A percentile compares a stretch with the other conserved stretches of the same genome.
These are phyloP conservation scores for Fusarium poae DNA, from an alignment of 2,329 filamentous ascomycete species.

Conservation along the genomic window DNA sequence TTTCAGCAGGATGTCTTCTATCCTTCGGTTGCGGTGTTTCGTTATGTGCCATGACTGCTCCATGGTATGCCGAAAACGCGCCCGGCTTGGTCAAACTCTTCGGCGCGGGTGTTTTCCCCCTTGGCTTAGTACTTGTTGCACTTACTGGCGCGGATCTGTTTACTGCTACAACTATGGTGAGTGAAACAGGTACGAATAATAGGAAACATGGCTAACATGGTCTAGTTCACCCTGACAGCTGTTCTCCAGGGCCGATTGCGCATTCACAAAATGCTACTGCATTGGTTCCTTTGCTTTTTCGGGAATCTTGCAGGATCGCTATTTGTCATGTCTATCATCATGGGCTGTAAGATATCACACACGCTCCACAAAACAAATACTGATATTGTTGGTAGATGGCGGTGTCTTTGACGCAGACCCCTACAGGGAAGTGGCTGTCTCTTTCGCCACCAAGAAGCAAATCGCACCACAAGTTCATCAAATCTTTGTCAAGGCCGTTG, in stretches of 20 bases:
- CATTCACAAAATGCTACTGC: constrained; percentile 45
- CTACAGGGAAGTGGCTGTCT: constrained; percentile 59
- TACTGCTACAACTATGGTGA: constrained; percentile 43
- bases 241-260: constrained; percentile 40
- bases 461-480: constrained; percentile 63
- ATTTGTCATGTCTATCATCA: constrained; percentile 62
- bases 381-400: constrained; percentile 53
- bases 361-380: accelerated
- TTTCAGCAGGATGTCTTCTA: constrained; percentile 42
- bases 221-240: constrained; percentile 43
- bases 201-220: background rate
- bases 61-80: constrained; percentile 45
- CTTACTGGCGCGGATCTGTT: constrained; percentile 44
- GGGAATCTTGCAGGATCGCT: constrained; percentile 63
- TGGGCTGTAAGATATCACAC: constrained; percentile 51
- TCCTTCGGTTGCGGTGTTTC: constrained; percentile 45
- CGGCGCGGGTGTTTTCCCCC: constrained; percentile 42
- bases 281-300: constrained; percentile 62
- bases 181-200: background rate
- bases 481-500: constrained; percentile 67
- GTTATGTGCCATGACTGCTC: constrained; percentile 37
- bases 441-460: constrained; percentile 63
- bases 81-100: constrained; percentile 43
- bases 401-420: constrained; percentile 58
- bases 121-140: constrained; percentile 41